phyloP scores from a whole-genome alignment of 2,329 filamentous ascomycete species.

The Simplicillium aogashimaense region DNA sequence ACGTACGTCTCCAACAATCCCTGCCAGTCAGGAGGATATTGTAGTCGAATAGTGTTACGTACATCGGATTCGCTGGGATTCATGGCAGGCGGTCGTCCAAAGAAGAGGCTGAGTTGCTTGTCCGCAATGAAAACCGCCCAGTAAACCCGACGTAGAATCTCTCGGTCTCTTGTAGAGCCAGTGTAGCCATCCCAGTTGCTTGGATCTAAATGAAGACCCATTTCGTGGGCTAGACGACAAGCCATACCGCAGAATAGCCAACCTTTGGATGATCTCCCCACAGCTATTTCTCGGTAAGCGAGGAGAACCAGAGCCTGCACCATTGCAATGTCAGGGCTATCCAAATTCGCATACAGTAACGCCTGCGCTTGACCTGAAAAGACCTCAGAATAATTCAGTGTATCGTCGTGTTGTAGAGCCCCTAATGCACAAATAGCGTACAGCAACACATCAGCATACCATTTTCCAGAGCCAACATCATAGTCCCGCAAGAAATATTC shows the following conservation, averaged over 20 bases:
- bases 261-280: constrained; percentile 35
- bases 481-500: constrained; percentile 41
- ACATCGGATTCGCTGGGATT: constrained; percentile 40
- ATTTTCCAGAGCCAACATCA: constrained; percentile 31
- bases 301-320: constrained; percentile 33
- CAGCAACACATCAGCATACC: constrained; percentile 38
- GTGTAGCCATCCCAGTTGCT: constrained; percentile 34
- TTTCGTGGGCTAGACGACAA: constrained; percentile 39
- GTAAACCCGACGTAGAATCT: constrained; percentile 37
- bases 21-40: constrained; percentile 38
- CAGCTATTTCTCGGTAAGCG: constrained; percentile 36
- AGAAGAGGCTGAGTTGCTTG: constrained; percentile 40
- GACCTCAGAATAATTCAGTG: constrained; percentile 25
- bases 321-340: constrained; percentile 35
- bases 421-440: constrained; percentile 39
- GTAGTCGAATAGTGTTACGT: constrained; percentile 34
- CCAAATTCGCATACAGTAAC: constrained; percentile 32
- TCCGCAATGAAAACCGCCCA: constrained; percentile 40
- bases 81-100: constrained; percentile 37
- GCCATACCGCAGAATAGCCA: constrained; percentile 44
- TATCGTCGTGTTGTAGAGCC: constrained; percentile 33
- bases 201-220: constrained; percentile 41
- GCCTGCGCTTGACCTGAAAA: constrained; percentile 34
- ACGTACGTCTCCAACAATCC: constrained; percentile 37
- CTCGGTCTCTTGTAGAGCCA: constrained; percentile 29